A percentile compares a stretch with the other conserved stretches of the same genome.
These are phyloP conservation scores for Haplographium delicatum DNA, from an alignment of 495 filamentous ascomycete genomes.

Conservation along the genomic window DNA sequence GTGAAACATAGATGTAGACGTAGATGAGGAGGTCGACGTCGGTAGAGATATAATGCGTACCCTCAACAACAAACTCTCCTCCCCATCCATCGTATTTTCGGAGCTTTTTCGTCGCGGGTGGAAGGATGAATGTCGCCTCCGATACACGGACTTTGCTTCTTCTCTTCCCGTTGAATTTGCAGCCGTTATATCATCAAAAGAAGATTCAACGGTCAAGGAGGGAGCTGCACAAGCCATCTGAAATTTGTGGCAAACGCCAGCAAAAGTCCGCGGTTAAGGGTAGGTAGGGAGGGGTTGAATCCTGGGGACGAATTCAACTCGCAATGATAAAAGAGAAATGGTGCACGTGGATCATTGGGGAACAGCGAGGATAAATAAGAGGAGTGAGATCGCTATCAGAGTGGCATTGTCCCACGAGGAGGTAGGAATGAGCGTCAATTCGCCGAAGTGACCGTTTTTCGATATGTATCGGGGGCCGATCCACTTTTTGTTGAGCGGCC, in stretches of 20 bases:
- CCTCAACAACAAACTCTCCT: constrained; percentile 62
- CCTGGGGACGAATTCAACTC: no score
- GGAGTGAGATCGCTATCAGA: constrained; percentile 3
- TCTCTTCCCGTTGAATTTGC: constrained; percentile 29
- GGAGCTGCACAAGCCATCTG: constrained; percentile 22
- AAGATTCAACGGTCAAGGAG: constrained; percentile 22
- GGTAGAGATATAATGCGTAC: constrained; percentile 38
- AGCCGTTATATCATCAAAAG: constrained; percentile 20
- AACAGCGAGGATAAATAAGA: constrained; percentile 3
- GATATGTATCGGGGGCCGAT: background rate
- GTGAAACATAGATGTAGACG: background rate
- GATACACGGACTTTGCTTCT: constrained; percentile 25
- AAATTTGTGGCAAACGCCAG: no score
- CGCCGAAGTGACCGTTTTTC: constrained; percentile 4
- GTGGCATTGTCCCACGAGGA: constrained; percentile 13
- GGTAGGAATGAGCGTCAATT: constrained; percentile 13
- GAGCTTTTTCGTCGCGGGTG: constrained; percentile 54
- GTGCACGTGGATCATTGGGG: background rate
- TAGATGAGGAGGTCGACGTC: no score
- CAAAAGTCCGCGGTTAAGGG: no score
- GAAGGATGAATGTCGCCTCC: constrained; percentile 63
- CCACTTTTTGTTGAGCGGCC: constrained; percentile 14
- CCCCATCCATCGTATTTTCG: constrained; percentile 55
- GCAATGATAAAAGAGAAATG: no score
- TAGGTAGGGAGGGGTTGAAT: no score